These are phyloP conservation scores for Sarocladiaceae sp. DNA, from an alignment of 2,329 filamentous ascomycete genomes.

Conservation along the genomic window DNA sequence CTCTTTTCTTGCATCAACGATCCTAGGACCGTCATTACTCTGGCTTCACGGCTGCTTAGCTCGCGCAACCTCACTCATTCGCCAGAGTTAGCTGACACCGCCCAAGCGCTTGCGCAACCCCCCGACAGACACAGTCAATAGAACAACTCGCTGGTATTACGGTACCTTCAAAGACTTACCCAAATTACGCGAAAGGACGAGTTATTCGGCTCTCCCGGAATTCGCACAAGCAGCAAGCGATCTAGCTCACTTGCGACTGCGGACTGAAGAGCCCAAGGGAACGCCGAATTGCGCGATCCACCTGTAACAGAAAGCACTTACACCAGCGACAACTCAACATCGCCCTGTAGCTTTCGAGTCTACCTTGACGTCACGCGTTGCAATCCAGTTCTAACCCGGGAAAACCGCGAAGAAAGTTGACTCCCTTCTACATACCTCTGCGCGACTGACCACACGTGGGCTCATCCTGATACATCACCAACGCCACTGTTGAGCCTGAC, in stretches of 20 bases:
- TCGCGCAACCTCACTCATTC: background rate
- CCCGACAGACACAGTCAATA: background rate
- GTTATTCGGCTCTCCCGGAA: too few relatives aligned
- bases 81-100: background rate
- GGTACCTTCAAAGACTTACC: background rate
- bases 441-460: conserved; percentile 6
- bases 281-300: too few relatives aligned
- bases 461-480: background rate
- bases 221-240: too few relatives aligned
- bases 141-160: background rate
- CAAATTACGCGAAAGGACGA: too few relatives aligned
- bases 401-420: background rate
- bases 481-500: background rate
- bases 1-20: too few relatives aligned
- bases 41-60: background rate
- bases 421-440: conserved; percentile 1
- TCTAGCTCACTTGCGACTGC: too few relatives aligned
- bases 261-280: too few relatives aligned
- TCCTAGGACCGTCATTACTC: background rate
- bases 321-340: too few relatives aligned
- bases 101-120: conserved; percentile 2
- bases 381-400: too few relatives aligned
- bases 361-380: too few relatives aligned
- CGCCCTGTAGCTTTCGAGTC: too few relatives aligned
- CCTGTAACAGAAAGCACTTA: too few relatives aligned